phyloP scores from a whole-genome alignment of 2,329 filamentous ascomycete species.

The Atkinsonella hypoxylon region DNA sequence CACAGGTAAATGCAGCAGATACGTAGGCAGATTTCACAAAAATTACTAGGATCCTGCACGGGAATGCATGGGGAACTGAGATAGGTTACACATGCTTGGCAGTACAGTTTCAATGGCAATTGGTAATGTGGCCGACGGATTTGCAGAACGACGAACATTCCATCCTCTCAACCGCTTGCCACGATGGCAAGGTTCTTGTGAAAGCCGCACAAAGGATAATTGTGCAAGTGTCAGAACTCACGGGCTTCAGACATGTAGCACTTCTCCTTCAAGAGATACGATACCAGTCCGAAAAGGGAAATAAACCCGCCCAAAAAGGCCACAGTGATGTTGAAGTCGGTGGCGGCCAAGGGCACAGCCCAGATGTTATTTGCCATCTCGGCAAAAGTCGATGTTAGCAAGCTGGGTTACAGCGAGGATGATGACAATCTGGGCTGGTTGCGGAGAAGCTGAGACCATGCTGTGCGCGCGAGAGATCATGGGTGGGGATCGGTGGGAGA shows the following conservation, averaged over 20 bases:
- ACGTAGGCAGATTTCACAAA: neutral
- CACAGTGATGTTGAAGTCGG: slow-evolving; percentile 76
- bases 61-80: too few relatives aligned
- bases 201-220: neutral
- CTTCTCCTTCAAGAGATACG: slow-evolving; percentile 77
- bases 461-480: neutral
- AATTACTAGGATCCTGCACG: neutral
- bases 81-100: neutral
- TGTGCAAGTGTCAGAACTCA: slow-evolving; percentile 33
- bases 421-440: slow-evolving; percentile 2
- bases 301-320: slow-evolving; percentile 78
- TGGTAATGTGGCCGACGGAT: too few relatives aligned
- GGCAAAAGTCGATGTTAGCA: slow-evolving; percentile 12
- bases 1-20: neutral
- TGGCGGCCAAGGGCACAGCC: slow-evolving; percentile 39
- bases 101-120: neutral
- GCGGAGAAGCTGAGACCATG: slow-evolving; percentile 6
- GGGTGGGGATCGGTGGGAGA: neutral
- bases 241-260: slow-evolving; percentile 85
- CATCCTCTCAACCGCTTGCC: too few relatives aligned
- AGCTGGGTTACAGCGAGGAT: slow-evolving; percentile 1
- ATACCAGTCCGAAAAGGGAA: slow-evolving; percentile 80
- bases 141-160: neutral
- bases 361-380: slow-evolving; percentile 16
- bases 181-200: neutral